Evolutionary conservation across 768 basidiomycete genomes (phyloP).

Genomic region (Mrakia gelida): DNA sequence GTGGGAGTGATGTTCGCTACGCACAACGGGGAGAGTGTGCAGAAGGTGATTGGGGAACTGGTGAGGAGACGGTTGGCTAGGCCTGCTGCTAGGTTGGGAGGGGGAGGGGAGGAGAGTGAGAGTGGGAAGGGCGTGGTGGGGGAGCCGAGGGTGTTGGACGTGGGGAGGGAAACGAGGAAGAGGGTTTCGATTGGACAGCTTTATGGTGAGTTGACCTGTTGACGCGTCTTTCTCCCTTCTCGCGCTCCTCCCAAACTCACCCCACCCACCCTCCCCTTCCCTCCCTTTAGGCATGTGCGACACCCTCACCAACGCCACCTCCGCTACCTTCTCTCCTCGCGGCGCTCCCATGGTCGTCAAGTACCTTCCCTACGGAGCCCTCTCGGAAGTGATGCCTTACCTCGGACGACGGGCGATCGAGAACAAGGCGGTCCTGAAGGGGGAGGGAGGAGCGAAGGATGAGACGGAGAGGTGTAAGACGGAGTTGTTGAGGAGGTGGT

Average conservation of each 20-base stretch:
- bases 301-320: slow-evolving; percentile 23
- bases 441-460: slow-evolving; percentile 58
- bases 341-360: slow-evolving; percentile 56
- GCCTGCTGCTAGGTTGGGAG: slow-evolving; percentile 37
- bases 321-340: slow-evolving; percentile 20
- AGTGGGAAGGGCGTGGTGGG: slow-evolving; percentile 56
- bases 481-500: slow-evolving; percentile 51
- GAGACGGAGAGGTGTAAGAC: slow-evolving; percentile 58
- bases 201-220: slow-evolving; percentile 65
- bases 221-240: background rate
- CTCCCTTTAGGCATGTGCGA: slow-evolving; percentile 33
- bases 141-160: slow-evolving; percentile 48
- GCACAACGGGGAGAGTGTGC: slow-evolving; percentile 71
- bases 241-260: background rate
- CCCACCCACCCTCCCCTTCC: too few species aligned
- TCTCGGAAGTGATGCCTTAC: slow-evolving; percentile 72
- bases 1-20: slow-evolving; percentile 79
- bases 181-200: slow-evolving; percentile 73
- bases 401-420: slow-evolving; percentile 76
- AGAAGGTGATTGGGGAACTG: slow-evolving; percentile 60
- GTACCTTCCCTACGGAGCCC: slow-evolving; percentile 45
- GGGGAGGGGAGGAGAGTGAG: slow-evolving; percentile 61
- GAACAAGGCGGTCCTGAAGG: slow-evolving; percentile 81
- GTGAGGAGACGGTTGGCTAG: slow-evolving; percentile 55
- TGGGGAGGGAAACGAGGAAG: slow-evolving; percentile 59